Conservation (phyloP, 257 asterid species). For the Vinca minor region DNA sequence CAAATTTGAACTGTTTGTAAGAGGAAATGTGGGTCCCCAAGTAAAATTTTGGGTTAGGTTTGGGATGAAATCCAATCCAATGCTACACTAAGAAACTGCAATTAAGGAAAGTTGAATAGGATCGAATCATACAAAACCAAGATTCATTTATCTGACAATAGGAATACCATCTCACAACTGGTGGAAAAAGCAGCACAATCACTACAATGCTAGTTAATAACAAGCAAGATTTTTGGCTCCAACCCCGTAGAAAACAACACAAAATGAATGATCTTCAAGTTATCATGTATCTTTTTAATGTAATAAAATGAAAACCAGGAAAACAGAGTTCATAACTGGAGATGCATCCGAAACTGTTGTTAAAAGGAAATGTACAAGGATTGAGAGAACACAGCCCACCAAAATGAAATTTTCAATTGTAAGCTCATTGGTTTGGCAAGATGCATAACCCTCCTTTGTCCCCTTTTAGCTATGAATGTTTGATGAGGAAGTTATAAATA, state of each 20-base stretch:
- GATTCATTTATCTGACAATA: neutral
- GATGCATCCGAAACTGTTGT: neutral
- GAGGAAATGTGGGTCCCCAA: too few species aligned
- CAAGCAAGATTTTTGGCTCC: neutral
- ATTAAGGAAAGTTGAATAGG: too few species aligned
- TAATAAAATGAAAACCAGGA: neutral
- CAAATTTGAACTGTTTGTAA: too few species aligned
- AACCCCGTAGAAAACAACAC: neutral
- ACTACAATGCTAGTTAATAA: neutral
- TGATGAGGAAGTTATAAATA: neutral
- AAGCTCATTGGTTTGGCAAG: neutral
- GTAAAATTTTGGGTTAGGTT: too few species aligned
- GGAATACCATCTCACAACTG: too few species aligned
- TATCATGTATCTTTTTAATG: neutral
- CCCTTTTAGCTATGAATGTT: neutral
- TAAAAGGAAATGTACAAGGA: neutral
- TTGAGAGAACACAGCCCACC: neutral
- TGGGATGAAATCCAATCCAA: too few species aligned
- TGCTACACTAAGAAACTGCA: too few species aligned
- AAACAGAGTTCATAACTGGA: neutral
- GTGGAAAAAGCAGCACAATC: neutral
- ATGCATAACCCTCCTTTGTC: neutral
- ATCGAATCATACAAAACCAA: too few species aligned
- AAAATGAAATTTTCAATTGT: neutral
- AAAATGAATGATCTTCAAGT: neutral